These are phyloP conservation scores for Schwanniomyces polymorphus DNA, from an alignment of 805 yeast species.

Conservation along the genomic window DNA sequence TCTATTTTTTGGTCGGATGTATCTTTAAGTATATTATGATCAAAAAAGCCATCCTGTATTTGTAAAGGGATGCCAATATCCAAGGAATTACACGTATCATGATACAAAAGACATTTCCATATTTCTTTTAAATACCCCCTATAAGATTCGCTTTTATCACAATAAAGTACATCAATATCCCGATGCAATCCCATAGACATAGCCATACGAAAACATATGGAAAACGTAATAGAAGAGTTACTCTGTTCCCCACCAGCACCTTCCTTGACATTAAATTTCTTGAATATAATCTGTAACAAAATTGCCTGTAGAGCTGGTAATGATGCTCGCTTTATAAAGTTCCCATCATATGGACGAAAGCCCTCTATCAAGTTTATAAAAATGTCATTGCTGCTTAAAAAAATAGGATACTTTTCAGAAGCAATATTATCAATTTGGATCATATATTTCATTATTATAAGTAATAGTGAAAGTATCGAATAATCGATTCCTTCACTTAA, in stretches of 20 bases:
- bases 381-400: background rate
- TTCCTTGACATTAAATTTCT: conserved; percentile 1
- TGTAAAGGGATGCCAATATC: conserved; percentile 1
- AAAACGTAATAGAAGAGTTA: background rate
- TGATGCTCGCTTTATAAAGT: background rate
- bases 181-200: conserved; percentile 3
- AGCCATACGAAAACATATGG: conserved; percentile 4
- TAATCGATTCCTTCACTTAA: background rate
- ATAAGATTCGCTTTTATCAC: background rate
- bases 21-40: background rate
- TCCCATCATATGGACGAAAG: background rate
- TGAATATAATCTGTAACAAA: background rate
- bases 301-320: conserved; percentile 2
- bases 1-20: background rate
- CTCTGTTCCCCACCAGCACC: conserved; percentile 2
- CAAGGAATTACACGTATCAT: conserved; percentile 1
- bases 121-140: background rate
- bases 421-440: background rate
- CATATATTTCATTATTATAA: background rate
- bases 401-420: background rate
- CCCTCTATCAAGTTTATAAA: background rate
- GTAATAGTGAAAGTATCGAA: background rate
- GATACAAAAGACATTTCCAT: conserved; percentile 1
- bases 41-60: background rate
- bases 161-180: conserved; percentile 1